These are phyloP conservation scores for Eimeria necatrix DNA, from an alignment of 169 alveolate species.

Conservation along the genomic window DNA sequence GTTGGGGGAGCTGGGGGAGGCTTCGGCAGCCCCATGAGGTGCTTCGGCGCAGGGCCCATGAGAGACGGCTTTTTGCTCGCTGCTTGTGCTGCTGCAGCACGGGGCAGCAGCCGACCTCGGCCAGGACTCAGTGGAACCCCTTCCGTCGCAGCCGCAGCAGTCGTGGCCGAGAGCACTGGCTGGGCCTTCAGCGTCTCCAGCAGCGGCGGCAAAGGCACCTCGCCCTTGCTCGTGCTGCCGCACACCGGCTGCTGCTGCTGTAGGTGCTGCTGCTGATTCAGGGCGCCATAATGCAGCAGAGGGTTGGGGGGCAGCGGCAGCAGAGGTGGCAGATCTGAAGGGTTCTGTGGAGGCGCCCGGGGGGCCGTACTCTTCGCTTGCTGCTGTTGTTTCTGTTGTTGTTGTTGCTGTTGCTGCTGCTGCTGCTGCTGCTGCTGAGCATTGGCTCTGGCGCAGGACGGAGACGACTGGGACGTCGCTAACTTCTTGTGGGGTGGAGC, in stretches of 20 bases:
- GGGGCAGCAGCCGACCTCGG: neutral
- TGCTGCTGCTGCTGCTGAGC: neutral
- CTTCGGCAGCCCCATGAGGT: constrained; percentile 1
- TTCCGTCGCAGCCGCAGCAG: neutral
- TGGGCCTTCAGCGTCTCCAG: neutral
- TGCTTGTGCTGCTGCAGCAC: neutral
- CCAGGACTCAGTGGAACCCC: neutral
- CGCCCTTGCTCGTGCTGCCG: constrained; percentile 11
- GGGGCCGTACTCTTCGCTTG: neutral
- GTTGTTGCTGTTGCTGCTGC: neutral
- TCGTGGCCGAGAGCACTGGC: neutral
- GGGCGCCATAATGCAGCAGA: neutral
- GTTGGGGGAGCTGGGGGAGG: constrained; percentile 19
- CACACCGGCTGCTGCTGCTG: neutral
- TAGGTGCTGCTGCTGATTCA: neutral
- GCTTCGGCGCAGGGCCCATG: constrained; percentile 11
- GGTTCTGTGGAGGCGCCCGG: neutral
- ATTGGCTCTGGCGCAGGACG: neutral
- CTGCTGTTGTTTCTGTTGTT: neutral
- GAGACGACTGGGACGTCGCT: neutral
- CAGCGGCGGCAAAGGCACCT: neutral
- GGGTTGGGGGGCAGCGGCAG: constrained; percentile 34
- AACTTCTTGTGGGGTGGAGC: constrained; percentile 23
- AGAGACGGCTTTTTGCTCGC: neutral
- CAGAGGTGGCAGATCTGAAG: constrained; percentile 46